Conservation (phyloP, 2,329 filamentous ascomycete species). For the Cercospora sp. region DNA sequence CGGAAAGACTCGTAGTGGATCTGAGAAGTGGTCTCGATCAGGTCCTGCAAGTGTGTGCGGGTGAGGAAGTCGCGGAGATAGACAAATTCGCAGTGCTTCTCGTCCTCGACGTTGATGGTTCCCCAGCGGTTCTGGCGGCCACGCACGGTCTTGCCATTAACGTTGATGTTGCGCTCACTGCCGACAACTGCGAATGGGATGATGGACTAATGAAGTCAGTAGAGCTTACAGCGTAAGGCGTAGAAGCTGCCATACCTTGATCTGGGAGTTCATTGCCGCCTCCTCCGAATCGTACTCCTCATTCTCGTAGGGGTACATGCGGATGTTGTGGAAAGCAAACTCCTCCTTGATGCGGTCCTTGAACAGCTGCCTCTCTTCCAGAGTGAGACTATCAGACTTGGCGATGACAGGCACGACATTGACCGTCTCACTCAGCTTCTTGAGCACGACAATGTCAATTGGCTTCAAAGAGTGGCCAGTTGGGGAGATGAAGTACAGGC, state of each 20-base stretch:
- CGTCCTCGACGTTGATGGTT: slow-evolving; percentile 98
- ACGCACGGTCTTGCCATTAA: slow-evolving; percentile 89
- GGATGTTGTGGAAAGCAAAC: slow-evolving; percentile 98
- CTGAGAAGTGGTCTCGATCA: slow-evolving; percentile 98
- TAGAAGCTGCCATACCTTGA: slow-evolving; percentile 68
- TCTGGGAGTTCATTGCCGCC: slow-evolving; percentile 86
- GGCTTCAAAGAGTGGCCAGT: slow-evolving; percentile 98
- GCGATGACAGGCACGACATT: slow-evolving; percentile 99
- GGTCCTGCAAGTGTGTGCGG: slow-evolving; percentile 94
- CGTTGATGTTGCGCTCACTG: slow-evolving; percentile 96
- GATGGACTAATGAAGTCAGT: slow-evolving; percentile 63
- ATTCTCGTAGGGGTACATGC: slow-evolving; percentile 99
- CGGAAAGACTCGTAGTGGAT: slow-evolving; percentile 99
- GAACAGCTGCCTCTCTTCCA: slow-evolving; percentile 94
- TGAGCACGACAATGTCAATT: slow-evolving; percentile 98
- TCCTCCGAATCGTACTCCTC: slow-evolving; percentile 98
- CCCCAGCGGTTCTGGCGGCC: slow-evolving; percentile 99
- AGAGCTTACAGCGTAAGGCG: background rate
- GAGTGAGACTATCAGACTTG: slow-evolving; percentile 93
- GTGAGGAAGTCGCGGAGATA: slow-evolving; percentile 98
- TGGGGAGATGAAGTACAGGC: slow-evolving; percentile 98
- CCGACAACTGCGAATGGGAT: slow-evolving; percentile 98
- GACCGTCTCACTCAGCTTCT: slow-evolving; percentile 99
- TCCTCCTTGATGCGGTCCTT: slow-evolving; percentile 99
- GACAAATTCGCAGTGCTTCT: slow-evolving; percentile 99